Evolutionary conservation across 441 rosid genomes (phyloP).

Genomic region (Capsella rubella): DNA sequence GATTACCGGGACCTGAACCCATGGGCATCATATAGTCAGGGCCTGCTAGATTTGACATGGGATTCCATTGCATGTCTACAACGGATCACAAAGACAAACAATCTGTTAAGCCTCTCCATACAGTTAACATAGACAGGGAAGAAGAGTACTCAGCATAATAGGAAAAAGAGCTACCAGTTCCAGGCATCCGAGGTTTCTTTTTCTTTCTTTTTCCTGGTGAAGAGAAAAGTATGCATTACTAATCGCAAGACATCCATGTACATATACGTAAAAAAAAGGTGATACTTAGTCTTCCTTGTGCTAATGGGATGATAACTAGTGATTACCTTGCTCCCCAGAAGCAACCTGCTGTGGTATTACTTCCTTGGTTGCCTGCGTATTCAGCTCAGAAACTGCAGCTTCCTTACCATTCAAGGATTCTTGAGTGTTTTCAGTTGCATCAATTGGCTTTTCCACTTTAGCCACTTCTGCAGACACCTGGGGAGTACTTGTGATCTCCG

Average conservation of each 20-base stretch:
- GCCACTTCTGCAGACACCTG: conserved; percentile 54
- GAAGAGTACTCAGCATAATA: conserved; percentile 47
- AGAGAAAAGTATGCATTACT: conserved; percentile 25
- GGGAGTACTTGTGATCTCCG: conserved; percentile 53
- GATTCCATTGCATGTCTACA: conserved; percentile 82
- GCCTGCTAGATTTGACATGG: conserved; percentile 64
- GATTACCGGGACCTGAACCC: conserved; percentile 74
- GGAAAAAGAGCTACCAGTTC: conserved; percentile 58
- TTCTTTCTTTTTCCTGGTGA: conserved; percentile 81
- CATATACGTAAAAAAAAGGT: not conserved
- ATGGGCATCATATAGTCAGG: conserved; percentile 90
- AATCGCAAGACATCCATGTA: not conserved
- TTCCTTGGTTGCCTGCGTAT: conserved; percentile 74
- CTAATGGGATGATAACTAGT: conserved; percentile 9
- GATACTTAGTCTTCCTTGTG: not conserved
- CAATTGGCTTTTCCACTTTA: conserved; percentile 53
- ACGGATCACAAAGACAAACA: conserved; percentile 33
- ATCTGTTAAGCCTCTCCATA: conserved; percentile 29
- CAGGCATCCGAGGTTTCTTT: conserved; percentile 71
- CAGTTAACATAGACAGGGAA: conserved; percentile 5
- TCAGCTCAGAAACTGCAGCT: conserved; percentile 66
- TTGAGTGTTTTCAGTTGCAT: conserved; percentile 71
- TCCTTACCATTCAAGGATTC: conserved; percentile 83
- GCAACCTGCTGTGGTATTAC: conserved; percentile 91
- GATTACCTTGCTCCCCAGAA: conserved; percentile 79